Conservation (phyloP, 2,329 filamentous ascomycete species). For the Lizonia empirigonia region DNA sequence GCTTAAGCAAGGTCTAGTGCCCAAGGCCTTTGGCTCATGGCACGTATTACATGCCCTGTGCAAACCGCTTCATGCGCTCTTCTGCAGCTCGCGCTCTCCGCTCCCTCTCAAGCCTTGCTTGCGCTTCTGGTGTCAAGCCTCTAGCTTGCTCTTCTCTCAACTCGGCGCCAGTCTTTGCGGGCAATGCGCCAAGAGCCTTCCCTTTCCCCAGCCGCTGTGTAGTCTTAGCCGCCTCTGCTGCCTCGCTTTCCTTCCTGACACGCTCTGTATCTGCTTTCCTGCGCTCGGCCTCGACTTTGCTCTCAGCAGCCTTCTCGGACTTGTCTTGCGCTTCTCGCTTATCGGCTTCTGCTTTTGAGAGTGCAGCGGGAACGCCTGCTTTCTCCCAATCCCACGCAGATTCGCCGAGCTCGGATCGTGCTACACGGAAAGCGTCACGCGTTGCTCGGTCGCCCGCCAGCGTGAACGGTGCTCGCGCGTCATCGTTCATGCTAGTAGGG, state of each 20-base stretch:
- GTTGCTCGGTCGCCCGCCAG: slow-evolving; percentile 84
- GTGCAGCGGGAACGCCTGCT: slow-evolving; percentile 71
- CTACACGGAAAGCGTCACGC: slow-evolving; percentile 88
- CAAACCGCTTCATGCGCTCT: slow-evolving; percentile 71
- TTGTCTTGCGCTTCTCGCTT: slow-evolving; percentile 72
- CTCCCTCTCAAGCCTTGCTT: slow-evolving; percentile 82
- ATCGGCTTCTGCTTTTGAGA: slow-evolving; percentile 75
- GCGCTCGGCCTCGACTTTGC: slow-evolving; percentile 64
- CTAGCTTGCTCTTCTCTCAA: slow-evolving; percentile 81
- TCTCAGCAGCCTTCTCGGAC: slow-evolving; percentile 69
- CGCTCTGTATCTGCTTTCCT: slow-evolving; percentile 76
- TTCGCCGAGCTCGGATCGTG: slow-evolving; percentile 81
- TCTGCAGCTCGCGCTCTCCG: slow-evolving; percentile 89
- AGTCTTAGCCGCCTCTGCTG: slow-evolving; percentile 56
- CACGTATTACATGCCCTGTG: slow-evolving; percentile 24
- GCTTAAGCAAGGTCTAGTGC: too few relatives aligned
- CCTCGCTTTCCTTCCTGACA: slow-evolving; percentile 63
- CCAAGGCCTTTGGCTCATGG: too few relatives aligned
- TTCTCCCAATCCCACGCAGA: slow-evolving; percentile 76
- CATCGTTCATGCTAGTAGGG: slow-evolving; percentile 65
- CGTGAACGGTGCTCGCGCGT: slow-evolving; percentile 86
- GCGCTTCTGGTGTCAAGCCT: slow-evolving; percentile 87
- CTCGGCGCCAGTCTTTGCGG: slow-evolving; percentile 78
- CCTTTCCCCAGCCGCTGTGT: slow-evolving; percentile 57
- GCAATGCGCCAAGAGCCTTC: slow-evolving; percentile 59